Percentiles rank a stretch among this genome's conserved stretches.
Evolutionary conservation across 495 filamentous ascomycete genomes (phyloP).

Genomic region (Aspergillus homomorphus): DNA sequence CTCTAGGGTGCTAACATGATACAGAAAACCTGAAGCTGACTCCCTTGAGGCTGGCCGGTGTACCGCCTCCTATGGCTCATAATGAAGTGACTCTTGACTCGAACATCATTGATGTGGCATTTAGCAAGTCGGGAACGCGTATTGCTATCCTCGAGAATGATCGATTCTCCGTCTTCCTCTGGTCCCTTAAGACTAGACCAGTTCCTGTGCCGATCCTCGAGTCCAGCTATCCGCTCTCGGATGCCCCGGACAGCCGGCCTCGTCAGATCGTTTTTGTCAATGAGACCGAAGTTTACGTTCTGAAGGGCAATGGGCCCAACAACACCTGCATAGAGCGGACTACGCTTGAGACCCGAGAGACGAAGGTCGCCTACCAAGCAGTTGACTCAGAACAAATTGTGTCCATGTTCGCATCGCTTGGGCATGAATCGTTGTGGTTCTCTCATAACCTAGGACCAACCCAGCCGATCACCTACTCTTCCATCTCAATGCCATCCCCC

Average conservation of each 20-base stretch:
- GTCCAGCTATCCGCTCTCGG: slow-evolving; percentile 45
- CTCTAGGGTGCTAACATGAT: slow-evolving; percentile 8
- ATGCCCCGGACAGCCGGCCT: slow-evolving; percentile 31
- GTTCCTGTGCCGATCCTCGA: slow-evolving; percentile 44
- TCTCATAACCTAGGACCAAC: slow-evolving; percentile 30
- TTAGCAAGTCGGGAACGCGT: slow-evolving; percentile 60
- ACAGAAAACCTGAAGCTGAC: slow-evolving; percentile 73
- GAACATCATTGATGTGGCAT: slow-evolving; percentile 69
- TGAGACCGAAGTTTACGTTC: slow-evolving; percentile 44
- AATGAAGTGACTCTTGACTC: slow-evolving; percentile 64
- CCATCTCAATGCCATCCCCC: slow-evolving; percentile 17
- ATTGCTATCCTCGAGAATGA: slow-evolving; percentile 69
- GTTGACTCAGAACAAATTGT: slow-evolving; percentile 36
- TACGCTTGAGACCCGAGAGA: slow-evolving; percentile 35
- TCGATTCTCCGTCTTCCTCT: slow-evolving; percentile 62
- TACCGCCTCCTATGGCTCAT: slow-evolving; percentile 90
- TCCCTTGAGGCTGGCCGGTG: slow-evolving; percentile 74
- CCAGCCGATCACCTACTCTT: slow-evolving; percentile 32
- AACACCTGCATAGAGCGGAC: slow-evolving; percentile 37
- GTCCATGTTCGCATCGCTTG: slow-evolving; percentile 39
- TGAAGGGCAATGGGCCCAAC: slow-evolving; percentile 34
- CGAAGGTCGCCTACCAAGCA: slow-evolving; percentile 31
- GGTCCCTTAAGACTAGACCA: slow-evolving; percentile 52
- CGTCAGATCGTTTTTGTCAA: slow-evolving; percentile 44
- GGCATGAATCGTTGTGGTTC: slow-evolving; percentile 43